These are phyloP conservation scores for Gaultheria prostrata DNA, from an alignment of 148 eudicot genomes.

Conservation along the genomic window DNA sequence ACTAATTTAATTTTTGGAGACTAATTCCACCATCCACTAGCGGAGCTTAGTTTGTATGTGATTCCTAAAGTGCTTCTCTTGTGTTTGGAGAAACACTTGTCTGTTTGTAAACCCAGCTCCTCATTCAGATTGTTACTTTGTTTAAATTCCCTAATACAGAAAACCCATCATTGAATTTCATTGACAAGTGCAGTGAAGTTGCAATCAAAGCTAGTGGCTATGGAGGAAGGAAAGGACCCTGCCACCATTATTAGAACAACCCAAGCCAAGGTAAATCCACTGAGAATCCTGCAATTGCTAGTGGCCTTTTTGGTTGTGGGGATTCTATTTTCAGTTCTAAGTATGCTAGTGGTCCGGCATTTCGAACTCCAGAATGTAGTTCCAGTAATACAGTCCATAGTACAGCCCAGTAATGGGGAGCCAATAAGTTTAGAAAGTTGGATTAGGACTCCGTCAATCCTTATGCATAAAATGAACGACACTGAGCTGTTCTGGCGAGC, in stretches of 20 bases:
- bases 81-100: neutral
- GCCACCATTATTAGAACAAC: neutral
- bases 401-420: conserved; percentile 22
- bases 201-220: conserved; percentile 23
- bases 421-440: conserved; percentile 25
- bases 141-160: neutral
- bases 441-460: conserved; percentile 36
- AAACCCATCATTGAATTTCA: neutral
- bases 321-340: conserved; percentile 22
- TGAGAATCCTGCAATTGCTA: conserved; percentile 30
- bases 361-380: conserved; percentile 17
- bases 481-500: conserved; percentile 49
- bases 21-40: no score
- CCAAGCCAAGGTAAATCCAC: conserved; percentile 25
- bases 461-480: conserved; percentile 36
- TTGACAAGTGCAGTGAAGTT: neutral
- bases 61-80: neutral
- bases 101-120: neutral
- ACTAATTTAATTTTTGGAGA: no score
- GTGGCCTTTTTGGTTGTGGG: conserved; percentile 26
- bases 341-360: conserved; percentile 26
- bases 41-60: no score
- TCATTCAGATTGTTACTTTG: neutral
- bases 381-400: conserved; percentile 16
- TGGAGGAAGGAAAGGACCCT: conserved; percentile 31